Evolutionary conservation across 108 stramenopile genomes (phyloP).

Genomic region (Skeletonema marinoi): DNA sequence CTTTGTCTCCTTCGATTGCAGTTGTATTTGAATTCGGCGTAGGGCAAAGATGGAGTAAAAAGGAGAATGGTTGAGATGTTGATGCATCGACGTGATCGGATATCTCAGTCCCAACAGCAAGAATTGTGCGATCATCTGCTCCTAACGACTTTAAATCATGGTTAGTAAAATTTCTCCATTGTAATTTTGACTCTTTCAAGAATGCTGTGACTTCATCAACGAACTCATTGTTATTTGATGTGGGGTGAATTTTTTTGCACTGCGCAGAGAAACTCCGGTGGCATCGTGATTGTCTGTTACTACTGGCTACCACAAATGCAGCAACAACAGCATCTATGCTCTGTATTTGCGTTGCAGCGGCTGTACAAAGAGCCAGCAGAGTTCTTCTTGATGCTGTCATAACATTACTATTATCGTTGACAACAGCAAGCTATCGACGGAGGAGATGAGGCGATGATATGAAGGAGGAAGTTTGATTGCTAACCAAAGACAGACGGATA

Average conservation of each 20-base stretch:
- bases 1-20: neutral
- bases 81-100: neutral
- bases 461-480: no score
- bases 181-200: constrained; percentile 1
- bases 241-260: neutral
- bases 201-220: constrained; percentile 26
- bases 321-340: no score
- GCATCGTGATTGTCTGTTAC: no score
- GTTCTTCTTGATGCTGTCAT: no score
- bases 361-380: no score
- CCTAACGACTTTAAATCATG: constrained; percentile 7
- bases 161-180: neutral
- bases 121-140: constrained; percentile 8
- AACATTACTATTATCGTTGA: no score
- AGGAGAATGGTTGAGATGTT: neutral
- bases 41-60: constrained; percentile 32
- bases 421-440: no score
- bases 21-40: constrained; percentile 5
- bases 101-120: constrained; percentile 7
- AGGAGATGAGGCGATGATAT: no score
- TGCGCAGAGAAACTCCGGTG: neutral
- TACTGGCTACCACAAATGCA: no score
- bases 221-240: constrained; percentile 4
- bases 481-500: no score
- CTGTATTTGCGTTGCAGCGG: no score